phyloP scores from a whole-genome alignment of 1,284 basidiomycete genomes.

The Cryptococcus hybrid region DNA sequence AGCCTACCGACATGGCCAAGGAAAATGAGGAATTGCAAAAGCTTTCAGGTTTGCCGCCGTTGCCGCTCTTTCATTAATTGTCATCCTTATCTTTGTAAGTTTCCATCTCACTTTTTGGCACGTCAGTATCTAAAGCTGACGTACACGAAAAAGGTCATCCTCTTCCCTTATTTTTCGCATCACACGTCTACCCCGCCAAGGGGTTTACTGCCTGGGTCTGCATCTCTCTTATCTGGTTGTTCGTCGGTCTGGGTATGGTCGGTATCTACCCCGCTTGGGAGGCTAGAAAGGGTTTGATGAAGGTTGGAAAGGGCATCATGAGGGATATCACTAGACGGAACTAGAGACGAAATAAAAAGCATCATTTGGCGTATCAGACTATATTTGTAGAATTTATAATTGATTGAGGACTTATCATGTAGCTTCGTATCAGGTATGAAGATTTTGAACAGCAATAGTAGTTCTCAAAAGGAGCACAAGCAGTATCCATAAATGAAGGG shows the following conservation, averaged over 20 bases:
- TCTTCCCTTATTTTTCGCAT: no score
- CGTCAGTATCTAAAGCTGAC: neutral
- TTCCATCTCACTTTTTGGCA: neutral
- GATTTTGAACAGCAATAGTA: no score
- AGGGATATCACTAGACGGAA: neutral
- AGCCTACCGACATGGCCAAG: constrained; percentile 35
- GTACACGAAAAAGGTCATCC: constrained; percentile 55
- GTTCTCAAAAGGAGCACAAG: no score
- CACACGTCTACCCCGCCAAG: constrained; percentile 58
- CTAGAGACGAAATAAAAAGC: no score
- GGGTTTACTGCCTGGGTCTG: constrained; percentile 65
- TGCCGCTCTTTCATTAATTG: constrained; percentile 61
- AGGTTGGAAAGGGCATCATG: constrained; percentile 51
- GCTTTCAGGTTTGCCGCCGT: constrained; percentile 75
- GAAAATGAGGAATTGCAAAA: constrained; percentile 61
- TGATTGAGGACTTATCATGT: no score
- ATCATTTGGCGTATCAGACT: no score
- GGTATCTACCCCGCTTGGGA: constrained; percentile 84
- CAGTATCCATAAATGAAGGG: no score
- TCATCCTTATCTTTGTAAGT: constrained; percentile 55
- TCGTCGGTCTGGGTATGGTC: constrained; percentile 68
- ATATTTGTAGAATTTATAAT: no score
- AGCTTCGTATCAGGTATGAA: no score
- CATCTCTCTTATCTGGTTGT: constrained; percentile 79
- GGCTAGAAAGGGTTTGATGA: constrained; percentile 63